phyloP scores from a whole-genome alignment of 352 stramenopile species.

The Globisporangium polare region DNA sequence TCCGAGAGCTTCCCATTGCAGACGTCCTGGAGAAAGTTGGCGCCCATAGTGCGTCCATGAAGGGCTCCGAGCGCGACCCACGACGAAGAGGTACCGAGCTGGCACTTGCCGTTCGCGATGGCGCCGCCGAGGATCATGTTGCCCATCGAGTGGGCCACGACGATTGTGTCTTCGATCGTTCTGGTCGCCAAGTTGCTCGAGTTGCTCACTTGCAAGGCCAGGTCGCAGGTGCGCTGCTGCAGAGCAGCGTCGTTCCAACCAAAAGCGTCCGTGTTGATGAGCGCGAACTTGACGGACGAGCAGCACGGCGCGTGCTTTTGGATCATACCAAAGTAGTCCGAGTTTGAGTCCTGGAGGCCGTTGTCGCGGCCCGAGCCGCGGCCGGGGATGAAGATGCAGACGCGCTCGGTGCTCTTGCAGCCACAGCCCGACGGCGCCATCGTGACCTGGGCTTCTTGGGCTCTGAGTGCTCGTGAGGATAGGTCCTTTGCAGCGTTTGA shows the following conservation, averaged over 20 bases:
- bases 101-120: slow-evolving; percentile 13
- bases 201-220: slow-evolving; percentile 31
- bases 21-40: slow-evolving; percentile 28
- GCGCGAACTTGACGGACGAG: slow-evolving; percentile 43
- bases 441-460: slow-evolving; percentile 14
- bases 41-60: slow-evolving; percentile 41
- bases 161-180: slow-evolving; percentile 60
- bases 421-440: slow-evolving; percentile 23
- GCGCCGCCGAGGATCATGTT: slow-evolving; percentile 46
- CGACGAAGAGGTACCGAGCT: slow-evolving; percentile 14
- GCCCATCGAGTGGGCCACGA: slow-evolving; percentile 62
- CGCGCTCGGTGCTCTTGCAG: slow-evolving; percentile 31
- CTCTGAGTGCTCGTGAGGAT: slow-evolving; percentile 21
- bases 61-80: slow-evolving; percentile 40
- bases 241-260: slow-evolving; percentile 39
- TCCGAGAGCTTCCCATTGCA: slow-evolving; percentile 22
- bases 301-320: slow-evolving; percentile 55
- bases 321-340: slow-evolving; percentile 42
- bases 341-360: slow-evolving; percentile 29
- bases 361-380: slow-evolving; percentile 30
- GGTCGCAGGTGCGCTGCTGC: slow-evolving; percentile 34
- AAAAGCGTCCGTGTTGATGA: slow-evolving; percentile 41
- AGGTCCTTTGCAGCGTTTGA: slow-evolving; percentile 8
- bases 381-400: slow-evolving; percentile 61
- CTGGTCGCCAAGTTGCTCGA: slow-evolving; percentile 25